phyloP scores from a whole-genome alignment of 371 early-diverging fungal species.

The Chytridium lagenaria region DNA sequence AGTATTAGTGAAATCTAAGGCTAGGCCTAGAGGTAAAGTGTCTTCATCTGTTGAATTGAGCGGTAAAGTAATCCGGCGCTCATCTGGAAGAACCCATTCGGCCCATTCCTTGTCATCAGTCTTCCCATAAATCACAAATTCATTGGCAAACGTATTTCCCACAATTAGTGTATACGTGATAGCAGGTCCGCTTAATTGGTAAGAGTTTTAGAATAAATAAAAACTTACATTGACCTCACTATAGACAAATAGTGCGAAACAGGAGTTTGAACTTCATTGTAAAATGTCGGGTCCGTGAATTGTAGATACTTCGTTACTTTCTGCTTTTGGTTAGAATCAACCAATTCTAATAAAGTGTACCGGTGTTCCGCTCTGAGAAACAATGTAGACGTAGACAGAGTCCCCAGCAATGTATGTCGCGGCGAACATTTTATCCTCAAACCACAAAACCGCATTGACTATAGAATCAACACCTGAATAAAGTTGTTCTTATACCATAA shows the following conservation, averaged over 20 bases:
- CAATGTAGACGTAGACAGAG: slow-evolving; percentile 7
- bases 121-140: slow-evolving; percentile 42
- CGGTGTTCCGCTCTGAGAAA: slow-evolving; percentile 28
- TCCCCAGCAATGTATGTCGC: slow-evolving; percentile 31
- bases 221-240: background rate
- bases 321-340: slow-evolving; percentile 17
- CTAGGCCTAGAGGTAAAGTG: slow-evolving; percentile 45
- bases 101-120: slow-evolving; percentile 34
- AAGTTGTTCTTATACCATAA: background rate
- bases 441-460: slow-evolving; percentile 46
- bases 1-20: slow-evolving; percentile 39
- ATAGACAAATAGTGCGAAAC: slow-evolving; percentile 13
- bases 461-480: background rate
- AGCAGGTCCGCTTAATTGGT: slow-evolving; percentile 21
- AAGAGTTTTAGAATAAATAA: background rate
- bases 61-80: slow-evolving; percentile 34
- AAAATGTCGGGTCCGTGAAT: slow-evolving; percentile 31
- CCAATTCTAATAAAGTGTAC: slow-evolving; percentile 18
- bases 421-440: slow-evolving; percentile 45
- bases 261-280: slow-evolving; percentile 10
- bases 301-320: slow-evolving; percentile 34
- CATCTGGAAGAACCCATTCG: slow-evolving; percentile 22
- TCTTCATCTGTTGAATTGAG: slow-evolving; percentile 41
- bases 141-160: no score
- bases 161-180: no score